phyloP scores from a whole-genome alignment of 495 filamentous ascomycete species.

The Penicillium paxilli region DNA sequence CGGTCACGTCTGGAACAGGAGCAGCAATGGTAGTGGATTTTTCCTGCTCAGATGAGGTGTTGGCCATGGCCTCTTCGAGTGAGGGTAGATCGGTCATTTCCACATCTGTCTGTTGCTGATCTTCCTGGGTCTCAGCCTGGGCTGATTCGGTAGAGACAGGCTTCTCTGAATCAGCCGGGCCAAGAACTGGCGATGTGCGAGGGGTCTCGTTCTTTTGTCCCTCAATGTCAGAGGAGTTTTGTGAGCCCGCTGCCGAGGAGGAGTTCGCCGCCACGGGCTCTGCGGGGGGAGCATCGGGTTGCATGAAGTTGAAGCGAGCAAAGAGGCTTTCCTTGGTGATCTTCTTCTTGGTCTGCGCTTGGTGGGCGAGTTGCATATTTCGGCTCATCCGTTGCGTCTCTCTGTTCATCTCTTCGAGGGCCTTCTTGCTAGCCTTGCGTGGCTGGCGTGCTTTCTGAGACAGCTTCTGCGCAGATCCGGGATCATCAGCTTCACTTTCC shows the following conservation, averaged over 20 bases:
- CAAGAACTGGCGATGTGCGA: constrained; percentile 48
- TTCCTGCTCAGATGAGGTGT: constrained; percentile 3
- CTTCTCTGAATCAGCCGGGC: constrained; percentile 23
- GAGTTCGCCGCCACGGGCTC: constrained; percentile 29
- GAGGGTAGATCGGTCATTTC: constrained; percentile 13
- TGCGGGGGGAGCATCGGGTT: constrained; percentile 28
- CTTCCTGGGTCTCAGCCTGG: constrained; percentile 1
- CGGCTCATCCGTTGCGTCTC: constrained; percentile 91
- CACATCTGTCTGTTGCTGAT: not conserved
- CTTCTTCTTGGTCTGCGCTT: constrained; percentile 89
- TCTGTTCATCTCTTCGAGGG: constrained; percentile 88
- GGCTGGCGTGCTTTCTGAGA: constrained; percentile 67
- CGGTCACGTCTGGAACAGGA: not conserved
- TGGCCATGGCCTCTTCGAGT: constrained; percentile 18
- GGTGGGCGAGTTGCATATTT: constrained; percentile 88
- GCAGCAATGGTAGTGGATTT: not conserved
- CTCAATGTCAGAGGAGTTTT: constrained; percentile 52
- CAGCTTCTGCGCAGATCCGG: constrained; percentile 55
- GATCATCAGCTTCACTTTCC: constrained; percentile 55
- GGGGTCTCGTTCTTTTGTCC: constrained; percentile 41
- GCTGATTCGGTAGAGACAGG: constrained; percentile 21
- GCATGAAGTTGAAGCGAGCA: constrained; percentile 75
- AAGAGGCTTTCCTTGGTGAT: constrained; percentile 83
- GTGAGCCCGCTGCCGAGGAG: constrained; percentile 43
- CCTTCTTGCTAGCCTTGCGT: constrained; percentile 92